phyloP scores from a whole-genome alignment of 164 flowering plant species.

The Vitis rotundifolia region DNA sequence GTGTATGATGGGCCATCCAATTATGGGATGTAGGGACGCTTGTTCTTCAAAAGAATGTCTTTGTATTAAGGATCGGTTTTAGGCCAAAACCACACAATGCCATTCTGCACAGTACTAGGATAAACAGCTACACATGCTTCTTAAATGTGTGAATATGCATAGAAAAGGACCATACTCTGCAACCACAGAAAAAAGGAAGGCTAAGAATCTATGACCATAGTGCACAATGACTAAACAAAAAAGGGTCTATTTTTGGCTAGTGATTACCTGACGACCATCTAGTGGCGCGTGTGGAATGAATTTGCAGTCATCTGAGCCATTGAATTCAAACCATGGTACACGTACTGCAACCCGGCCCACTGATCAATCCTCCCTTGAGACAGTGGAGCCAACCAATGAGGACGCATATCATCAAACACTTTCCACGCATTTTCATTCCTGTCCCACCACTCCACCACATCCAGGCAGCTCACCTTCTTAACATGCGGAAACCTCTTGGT shows the following conservation, averaged over 20 bases:
- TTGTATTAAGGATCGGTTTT: slow-evolving; percentile 61
- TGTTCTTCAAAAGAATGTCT: slow-evolving; percentile 50
- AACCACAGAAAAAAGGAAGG: no score
- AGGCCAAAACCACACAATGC: slow-evolving; percentile 97
- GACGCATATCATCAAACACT: slow-evolving; percentile 58
- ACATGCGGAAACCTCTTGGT: slow-evolving; percentile 53
- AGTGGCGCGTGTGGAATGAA: not conserved
- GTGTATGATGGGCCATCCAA: slow-evolving; percentile 85
- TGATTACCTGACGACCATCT: no score
- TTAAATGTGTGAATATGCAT: slow-evolving; percentile 73
- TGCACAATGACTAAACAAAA: no score
- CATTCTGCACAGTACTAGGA: slow-evolving; percentile 78
- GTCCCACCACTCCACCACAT: slow-evolving; percentile 71
- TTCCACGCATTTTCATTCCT: slow-evolving; percentile 46
- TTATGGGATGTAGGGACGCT: slow-evolving; percentile 78
- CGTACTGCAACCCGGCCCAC: slow-evolving; percentile 64
- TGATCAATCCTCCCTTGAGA: slow-evolving; percentile 66
- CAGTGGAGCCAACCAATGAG: slow-evolving; percentile 60
- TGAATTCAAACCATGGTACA: slow-evolving; percentile 70
- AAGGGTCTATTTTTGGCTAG: no score
- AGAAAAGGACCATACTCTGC: no score
- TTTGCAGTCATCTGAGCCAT: slow-evolving; percentile 42
- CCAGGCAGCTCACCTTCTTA: slow-evolving; percentile 47
- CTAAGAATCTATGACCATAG: no score
- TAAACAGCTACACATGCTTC: slow-evolving; percentile 83